These are phyloP conservation scores for Huiozyma naganishii DNA, from an alignment of 805 yeast genomes.

Conservation along the genomic window DNA sequence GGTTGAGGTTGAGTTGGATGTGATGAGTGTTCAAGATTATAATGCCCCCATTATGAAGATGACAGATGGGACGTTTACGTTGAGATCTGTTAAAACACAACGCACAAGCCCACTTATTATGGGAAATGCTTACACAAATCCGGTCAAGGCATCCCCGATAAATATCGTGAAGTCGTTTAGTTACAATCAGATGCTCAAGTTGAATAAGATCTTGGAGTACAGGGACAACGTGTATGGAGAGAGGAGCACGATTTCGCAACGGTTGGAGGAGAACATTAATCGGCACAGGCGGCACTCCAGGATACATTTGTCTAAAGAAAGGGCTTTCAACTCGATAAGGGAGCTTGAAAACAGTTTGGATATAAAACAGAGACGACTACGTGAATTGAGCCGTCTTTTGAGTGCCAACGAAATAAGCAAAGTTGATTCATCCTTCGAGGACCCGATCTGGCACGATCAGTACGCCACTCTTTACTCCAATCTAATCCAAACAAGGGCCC, in stretches of 20 bases:
- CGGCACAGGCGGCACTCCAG: not conserved
- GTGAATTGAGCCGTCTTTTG: not conserved
- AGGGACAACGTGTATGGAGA: constrained; percentile 15
- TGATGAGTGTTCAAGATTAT: constrained; percentile 2
- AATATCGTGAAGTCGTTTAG: constrained; percentile 12
- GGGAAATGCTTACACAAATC: not conserved
- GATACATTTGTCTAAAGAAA: not conserved
- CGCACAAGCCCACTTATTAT: not conserved
- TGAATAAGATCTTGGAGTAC: constrained; percentile 23
- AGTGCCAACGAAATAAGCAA: not conserved
- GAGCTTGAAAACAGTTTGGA: not conserved
- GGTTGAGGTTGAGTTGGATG: constrained; percentile 6
- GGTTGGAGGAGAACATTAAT: constrained; percentile 7
- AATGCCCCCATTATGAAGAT: constrained; percentile 19
- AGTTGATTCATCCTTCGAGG: not conserved
- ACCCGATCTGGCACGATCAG: constrained; percentile 10
- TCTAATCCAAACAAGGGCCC: constrained; percentile 11
- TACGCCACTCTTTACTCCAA: constrained; percentile 20
- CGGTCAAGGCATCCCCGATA: not conserved
- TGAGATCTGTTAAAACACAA: not conserved
- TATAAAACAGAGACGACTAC: constrained; percentile 1
- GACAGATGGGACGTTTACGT: constrained; percentile 17
- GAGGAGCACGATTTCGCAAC: constrained; percentile 6
- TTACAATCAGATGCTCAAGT: constrained; percentile 19
- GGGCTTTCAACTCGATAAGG: not conserved